phyloP scores from a whole-genome alignment of 768 basidiomycete species.

The Neoboletus subvelutipes region DNA sequence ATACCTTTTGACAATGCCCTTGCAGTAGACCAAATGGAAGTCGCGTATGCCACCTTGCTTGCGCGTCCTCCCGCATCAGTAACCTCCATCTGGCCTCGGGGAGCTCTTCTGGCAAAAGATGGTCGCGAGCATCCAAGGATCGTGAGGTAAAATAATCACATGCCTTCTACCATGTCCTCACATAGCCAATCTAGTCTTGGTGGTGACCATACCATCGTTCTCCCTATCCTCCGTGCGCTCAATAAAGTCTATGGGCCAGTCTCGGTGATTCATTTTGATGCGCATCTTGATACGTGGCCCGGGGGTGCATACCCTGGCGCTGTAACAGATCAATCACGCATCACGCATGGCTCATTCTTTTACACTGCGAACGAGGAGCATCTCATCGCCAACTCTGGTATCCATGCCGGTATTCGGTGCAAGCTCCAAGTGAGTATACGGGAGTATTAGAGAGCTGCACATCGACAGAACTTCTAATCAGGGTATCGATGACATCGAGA shows the following conservation, averaged over 20 bases:
- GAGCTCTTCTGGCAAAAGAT: conserved; percentile 48
- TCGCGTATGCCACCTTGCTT: conserved; percentile 77
- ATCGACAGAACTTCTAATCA: conserved; percentile 1
- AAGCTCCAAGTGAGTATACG: conserved; percentile 53
- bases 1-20: conserved; percentile 80
- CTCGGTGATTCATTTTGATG: conserved; percentile 84
- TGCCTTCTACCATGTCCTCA: neutral
- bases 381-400: conserved; percentile 66
- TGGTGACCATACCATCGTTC: conserved; percentile 86
- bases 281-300: conserved; percentile 63
- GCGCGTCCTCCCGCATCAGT: conserved; percentile 45
- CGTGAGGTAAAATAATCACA: conserved; percentile 44
- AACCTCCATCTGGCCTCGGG: conserved; percentile 22
- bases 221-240: conserved; percentile 81
- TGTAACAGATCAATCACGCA: conserved; percentile 55
- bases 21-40: conserved; percentile 84
- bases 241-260: conserved; percentile 79
- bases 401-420: conserved; percentile 86
- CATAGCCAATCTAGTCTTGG: conserved; percentile 45
- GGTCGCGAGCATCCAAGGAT: conserved; percentile 71
- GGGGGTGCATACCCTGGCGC: conserved; percentile 38
- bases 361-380: conserved; percentile 76
- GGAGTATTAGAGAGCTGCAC: neutral
- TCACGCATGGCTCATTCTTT: conserved; percentile 89
- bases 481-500: conserved; percentile 41